Base-by-base conservation (phyloP, 768 basidiomycete species). In the Russula lepida region DNA sequence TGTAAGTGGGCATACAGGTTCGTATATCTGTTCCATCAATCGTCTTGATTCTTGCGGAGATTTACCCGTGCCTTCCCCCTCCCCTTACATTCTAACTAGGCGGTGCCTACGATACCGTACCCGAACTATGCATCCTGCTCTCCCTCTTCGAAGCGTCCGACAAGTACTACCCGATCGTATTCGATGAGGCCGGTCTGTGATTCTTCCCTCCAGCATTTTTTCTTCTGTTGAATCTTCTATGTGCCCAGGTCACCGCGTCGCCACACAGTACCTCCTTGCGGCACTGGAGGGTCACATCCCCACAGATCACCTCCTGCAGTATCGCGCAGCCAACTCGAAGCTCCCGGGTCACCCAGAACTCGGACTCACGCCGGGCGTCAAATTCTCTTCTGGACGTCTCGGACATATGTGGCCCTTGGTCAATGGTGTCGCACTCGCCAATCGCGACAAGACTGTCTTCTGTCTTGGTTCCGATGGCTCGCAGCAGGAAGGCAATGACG, bases 361-460 rank as follows among this genome's bases (percentile, higher is more conserved):
- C 7, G 92, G 92, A 25, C 77, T 93, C 61, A 93, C 92, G 0
- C 92, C 92, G n/a, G 92, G 92, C 30, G 83, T 94, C 74, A 91
- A 92, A 73, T 94, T 94, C 75, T 92, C 91, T 3, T 93, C 91
- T 1, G 92, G 92, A n/a, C 87, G 92, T 70, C 81, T 94, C 21
- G 92, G 92, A 1, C 92, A 94, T 73, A 84, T 92, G 81, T 94
- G 91, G 91, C 85, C 91, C 0, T 73, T 89, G 64, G 87, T 93
- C 56, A 93, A 93, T 70, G 91, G 92, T 68, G 78, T 94, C 51
- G 84, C 92, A 7, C 72, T 94, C 53, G 90, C 90, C 35, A 83
- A 93, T 74, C 78, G 79, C 33, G 83, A 83, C 68, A 89, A 90
- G 74, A 81, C 81, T 50, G 77, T 92, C 12, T 92, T 92, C 74